Evolutionary conservation across 1,139 yeast genomes (phyloP).

Genomic region (Taiozyma sp.): DNA sequence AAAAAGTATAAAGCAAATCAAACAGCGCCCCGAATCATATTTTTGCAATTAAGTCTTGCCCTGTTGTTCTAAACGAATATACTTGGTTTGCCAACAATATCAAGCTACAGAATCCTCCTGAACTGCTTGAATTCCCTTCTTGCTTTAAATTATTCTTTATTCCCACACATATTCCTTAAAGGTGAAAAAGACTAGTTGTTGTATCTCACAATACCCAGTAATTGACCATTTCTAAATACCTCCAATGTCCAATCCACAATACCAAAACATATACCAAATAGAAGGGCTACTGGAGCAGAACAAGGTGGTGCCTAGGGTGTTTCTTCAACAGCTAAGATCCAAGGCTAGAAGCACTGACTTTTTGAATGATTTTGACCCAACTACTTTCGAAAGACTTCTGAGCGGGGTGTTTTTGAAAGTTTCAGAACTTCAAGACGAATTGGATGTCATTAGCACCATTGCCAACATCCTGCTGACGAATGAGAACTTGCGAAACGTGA

Average conservation of each 20-base stretch:
- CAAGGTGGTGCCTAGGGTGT: conserved; percentile 1
- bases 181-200: not conserved
- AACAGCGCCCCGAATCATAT: not conserved
- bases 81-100: not conserved
- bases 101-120: not conserved
- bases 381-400: conserved; percentile 8
- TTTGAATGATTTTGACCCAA: conserved; percentile 10
- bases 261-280: conserved; percentile 1
- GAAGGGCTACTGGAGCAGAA: not conserved
- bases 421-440: conserved; percentile 9
- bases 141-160: not conserved
- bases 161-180: not conserved
- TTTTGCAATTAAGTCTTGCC: not conserved
- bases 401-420: conserved; percentile 6
- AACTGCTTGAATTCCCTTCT: not conserved
- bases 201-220: not conserved
- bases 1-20: not conserved
- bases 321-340: conserved; percentile 8
- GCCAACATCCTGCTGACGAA: conserved; percentile 20
- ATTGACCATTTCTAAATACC: not conserved
- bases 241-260: not conserved
- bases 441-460: conserved; percentile 17
- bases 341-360: conserved; percentile 14
- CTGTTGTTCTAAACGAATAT: too few species aligned
- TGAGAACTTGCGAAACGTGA: conserved; percentile 10